These are phyloP conservation scores for Fusarium dlaminii DNA, from an alignment of 2,329 filamentous ascomycete genomes.

Conservation along the genomic window DNA sequence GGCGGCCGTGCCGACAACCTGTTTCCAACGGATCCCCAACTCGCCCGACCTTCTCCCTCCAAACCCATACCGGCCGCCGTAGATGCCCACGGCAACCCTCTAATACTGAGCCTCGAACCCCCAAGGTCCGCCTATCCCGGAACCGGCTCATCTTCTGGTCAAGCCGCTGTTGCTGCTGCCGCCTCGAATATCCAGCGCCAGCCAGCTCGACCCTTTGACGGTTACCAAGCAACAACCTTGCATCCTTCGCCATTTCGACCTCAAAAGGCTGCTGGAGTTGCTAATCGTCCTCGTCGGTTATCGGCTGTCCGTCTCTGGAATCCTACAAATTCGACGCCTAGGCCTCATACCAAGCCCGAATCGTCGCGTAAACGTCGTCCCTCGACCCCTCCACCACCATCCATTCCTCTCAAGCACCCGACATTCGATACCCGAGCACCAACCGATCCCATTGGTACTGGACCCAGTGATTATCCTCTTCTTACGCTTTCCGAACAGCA, in stretches of 20 bases:
- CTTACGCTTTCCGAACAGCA: conserved; percentile 61
- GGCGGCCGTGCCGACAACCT: conserved; percentile 55
- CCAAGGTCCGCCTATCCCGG: conserved; percentile 47
- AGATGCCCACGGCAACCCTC: conserved; percentile 43
- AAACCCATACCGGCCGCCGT: conserved; percentile 42
- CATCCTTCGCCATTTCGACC: conserved; percentile 54
- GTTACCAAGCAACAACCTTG: conserved; percentile 28
- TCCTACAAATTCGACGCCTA: conserved; percentile 67
- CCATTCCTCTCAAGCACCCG: conserved; percentile 60
- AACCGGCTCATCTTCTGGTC: conserved; percentile 24
- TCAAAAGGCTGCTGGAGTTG: conserved; percentile 45
- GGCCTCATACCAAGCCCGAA: conserved; percentile 44
- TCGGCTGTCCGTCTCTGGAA: conserved; percentile 67
- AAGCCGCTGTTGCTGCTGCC: conserved; percentile 32
- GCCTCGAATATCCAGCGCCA: conserved; percentile 30
- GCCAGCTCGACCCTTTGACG: conserved; percentile 13
- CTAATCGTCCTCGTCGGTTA: conserved; percentile 51
- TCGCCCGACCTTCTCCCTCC: conserved; percentile 43
- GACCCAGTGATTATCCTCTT: conserved; percentile 60
- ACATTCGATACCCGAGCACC: conserved; percentile 50
- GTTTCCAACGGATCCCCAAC: conserved; percentile 61
- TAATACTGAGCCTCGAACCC: conserved; percentile 42
- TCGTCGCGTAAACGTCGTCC: conserved; percentile 54
- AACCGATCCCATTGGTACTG: conserved; percentile 50
- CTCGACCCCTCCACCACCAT: conserved; percentile 63